phyloP scores from a whole-genome alignment of 768 basidiomycete genomes.

The Xanthoconium stramineum region DNA sequence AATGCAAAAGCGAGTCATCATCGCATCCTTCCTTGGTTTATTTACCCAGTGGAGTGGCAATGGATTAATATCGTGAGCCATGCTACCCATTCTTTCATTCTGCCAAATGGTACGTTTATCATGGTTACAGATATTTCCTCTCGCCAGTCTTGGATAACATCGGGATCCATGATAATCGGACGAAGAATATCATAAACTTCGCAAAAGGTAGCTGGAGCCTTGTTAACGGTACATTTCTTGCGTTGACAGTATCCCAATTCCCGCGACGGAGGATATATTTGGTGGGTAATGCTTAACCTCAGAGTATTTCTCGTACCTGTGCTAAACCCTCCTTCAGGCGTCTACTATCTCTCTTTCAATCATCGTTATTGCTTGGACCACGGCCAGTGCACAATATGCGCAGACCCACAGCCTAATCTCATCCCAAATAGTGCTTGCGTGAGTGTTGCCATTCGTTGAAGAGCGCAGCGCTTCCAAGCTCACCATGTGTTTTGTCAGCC shows the following conservation, averaged over 20 bases:
- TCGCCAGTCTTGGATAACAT: constrained; percentile 10
- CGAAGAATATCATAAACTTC: too few relatives aligned
- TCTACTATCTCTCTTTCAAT: background rate
- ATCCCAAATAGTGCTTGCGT: too few relatives aligned
- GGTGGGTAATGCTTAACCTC: constrained; percentile 4
- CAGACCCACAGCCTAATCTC: too few relatives aligned
- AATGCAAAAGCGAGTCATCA: constrained; percentile 18
- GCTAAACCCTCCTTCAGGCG: too few relatives aligned
- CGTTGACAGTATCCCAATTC: constrained; percentile 1
- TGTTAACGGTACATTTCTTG: background rate
- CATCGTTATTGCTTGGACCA: too few relatives aligned
- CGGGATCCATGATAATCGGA: too few relatives aligned
- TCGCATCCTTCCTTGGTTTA: constrained; percentile 8
- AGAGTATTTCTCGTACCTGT: too few relatives aligned
- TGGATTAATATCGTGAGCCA: constrained; percentile 10
- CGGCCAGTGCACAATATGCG: too few relatives aligned
- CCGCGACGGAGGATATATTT: constrained; percentile 10
- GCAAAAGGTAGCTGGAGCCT: constrained; percentile 2
- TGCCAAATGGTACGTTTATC: background rate
- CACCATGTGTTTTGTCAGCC: too few relatives aligned
- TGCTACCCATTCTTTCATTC: background rate
- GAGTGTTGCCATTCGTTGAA: too few relatives aligned
- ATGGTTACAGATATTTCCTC: constrained; percentile 8
- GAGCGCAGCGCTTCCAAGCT: too few relatives aligned
- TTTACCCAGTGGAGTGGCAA: constrained; percentile 10